Evolutionary conservation across 192 early-diverging fungal species (phyloP).

Genomic region (Backusella westeae): DNA sequence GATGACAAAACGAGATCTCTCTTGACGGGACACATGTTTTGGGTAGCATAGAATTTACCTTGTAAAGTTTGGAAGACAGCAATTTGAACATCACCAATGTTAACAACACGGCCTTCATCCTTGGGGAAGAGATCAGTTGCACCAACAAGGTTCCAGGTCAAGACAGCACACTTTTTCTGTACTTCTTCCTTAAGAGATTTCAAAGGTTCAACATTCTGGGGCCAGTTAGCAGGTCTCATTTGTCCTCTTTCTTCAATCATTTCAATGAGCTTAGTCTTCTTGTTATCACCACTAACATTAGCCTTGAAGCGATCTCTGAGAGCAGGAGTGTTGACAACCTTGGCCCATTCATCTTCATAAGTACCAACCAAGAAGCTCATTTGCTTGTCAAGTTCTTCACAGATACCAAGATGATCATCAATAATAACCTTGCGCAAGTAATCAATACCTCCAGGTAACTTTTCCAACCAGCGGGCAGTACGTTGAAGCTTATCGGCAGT

Average conservation of each 20-base stretch:
- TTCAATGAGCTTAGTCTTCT: conserved; percentile 45
- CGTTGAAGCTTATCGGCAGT: conserved; percentile 63
- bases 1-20: conserved; percentile 64
- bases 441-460: conserved; percentile 65
- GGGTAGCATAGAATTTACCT: conserved; percentile 64
- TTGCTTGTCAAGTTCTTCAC: conserved; percentile 61
- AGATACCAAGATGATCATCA: conserved; percentile 64
- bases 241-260: conserved; percentile 63
- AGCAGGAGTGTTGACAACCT: conserved; percentile 58
- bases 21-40: conserved; percentile 79
- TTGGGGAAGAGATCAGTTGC: conserved; percentile 36
- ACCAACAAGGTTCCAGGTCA: conserved; percentile 42
- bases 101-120: conserved; percentile 52
- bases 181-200: conserved; percentile 17
- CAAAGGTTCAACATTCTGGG: conserved; percentile 35
- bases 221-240: conserved; percentile 61
- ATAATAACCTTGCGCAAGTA: conserved; percentile 59
- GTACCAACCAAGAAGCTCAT: conserved; percentile 58
- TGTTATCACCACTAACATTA: conserved; percentile 62
- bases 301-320: conserved; percentile 54
- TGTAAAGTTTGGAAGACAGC: conserved; percentile 52
- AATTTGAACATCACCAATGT: conserved; percentile 61
- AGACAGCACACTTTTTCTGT: background rate
- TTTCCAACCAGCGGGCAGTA: conserved; percentile 70
- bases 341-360: conserved; percentile 65